Evolutionary conservation across 2,329 filamentous ascomycete genomes (phyloP), one percentile per base, ranked within the genome.

Genomic region (Cladophialophora immunda): DNA sequence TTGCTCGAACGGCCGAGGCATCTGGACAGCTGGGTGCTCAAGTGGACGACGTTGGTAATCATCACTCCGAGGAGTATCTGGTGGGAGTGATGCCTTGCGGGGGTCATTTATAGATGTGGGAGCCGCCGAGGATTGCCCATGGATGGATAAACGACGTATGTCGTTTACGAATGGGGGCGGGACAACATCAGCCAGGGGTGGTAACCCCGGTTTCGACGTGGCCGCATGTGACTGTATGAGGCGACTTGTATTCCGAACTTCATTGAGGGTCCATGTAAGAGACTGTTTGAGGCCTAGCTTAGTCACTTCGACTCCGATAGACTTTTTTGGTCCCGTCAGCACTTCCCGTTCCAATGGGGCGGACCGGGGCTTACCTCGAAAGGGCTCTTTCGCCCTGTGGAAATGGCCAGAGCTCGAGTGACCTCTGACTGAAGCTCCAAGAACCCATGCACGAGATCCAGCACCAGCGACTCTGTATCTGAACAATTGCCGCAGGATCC

Each of bases 1-100:
- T 64, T 78, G 79, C 25, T 75, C 74, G 13, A 58, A 60, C 11
- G 57, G 65, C 54, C 62, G 65, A 57, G 69, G 59, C 55, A 63
- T 69, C 34, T 63, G 65, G 9, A 65, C 65, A 30, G 38, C 32
- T 52, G 60, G 59, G 19, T 58, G 65, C 13, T 69, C 68, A 47
- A 32, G 56, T 19, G 34, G 38, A 32, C 68, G 65, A 32, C 68
- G 60, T 13, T 63, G 59, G 53, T 57, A 58, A 52, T 64, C 65
- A 25, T 70, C 68, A 61, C 53, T 47, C 45, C 59, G 68, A 68
- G 62, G 11, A 64, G 65, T 57, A 56, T 69, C 67, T 25, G 60
- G 58, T 7, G 59, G 55, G 38, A 66, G 60, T 19, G 60, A 54
- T 38, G 62, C 52, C 45, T 62, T 58, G 57, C 67, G 67, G 29